Base-by-base conservation (phyloP, 2,329 filamentous ascomycete species). In the Lecanosticta acicola region DNA sequence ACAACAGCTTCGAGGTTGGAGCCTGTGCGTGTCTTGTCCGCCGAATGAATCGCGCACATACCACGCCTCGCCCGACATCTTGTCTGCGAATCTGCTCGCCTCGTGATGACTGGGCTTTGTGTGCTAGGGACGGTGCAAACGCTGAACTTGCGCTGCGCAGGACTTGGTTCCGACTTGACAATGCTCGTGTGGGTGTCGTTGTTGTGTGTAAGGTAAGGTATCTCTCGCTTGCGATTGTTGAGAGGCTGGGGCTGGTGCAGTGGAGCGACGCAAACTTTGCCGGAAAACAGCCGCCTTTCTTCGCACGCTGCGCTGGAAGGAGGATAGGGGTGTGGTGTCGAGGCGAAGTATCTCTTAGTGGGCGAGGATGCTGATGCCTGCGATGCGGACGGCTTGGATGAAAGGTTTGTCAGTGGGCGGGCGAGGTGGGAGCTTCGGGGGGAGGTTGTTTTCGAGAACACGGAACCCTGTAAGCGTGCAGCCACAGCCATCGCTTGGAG, bases 51-150 rank as follows among this genome's bases (percentile, higher is more conserved):
- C 24, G 37, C 36, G 38, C 36, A 50, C 54, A 29, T 60, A 64
- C 61, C 64, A 67, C 56, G 64, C 64, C 64, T 67, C 64, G 55
- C 64, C 63, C 45, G 63, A 66, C 64, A 67, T 67, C 46, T 58
- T 64, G 56, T 34, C 13, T 38, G 32, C 43, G 16, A 11, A 26
- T 32, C 35, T 32, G 46, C 41, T 32, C 41, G 17, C 36, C 17
- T 7, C 13, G 14, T 26, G 21, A 16, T 41, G 17, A 19, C 16
- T 37, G 18, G 24, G 13, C 16, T 32, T 5, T 21, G 24, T 40
- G 36, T 18, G 17, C n/a, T 18, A 39, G 16, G 8, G 5, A 18
- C 20, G 38, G 24, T 26, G 18, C 9, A 4, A 8, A n/a, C 21
- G 14, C 29, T 24, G 43, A 35, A 36, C 21, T n/a, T n/a, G n/a